phyloP scores from a whole-genome alignment of 257 asterid genomes.

The Verbascum thapsus region DNA sequence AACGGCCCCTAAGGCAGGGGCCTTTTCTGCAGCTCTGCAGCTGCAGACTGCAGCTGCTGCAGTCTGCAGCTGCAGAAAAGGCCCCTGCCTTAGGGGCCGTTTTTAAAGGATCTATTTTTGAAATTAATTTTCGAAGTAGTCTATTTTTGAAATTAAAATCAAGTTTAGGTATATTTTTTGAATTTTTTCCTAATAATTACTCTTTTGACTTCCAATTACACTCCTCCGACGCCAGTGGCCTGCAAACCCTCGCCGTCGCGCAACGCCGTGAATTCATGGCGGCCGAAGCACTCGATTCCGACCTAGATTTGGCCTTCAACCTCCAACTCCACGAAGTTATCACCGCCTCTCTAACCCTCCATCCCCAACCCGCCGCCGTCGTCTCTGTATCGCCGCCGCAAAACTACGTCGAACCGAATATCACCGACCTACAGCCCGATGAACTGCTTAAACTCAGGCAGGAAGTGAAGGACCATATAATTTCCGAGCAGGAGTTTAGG shows the following conservation, averaged over 20 bases:
- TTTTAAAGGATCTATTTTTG: too few relatives aligned
- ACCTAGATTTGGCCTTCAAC: conserved; percentile 69
- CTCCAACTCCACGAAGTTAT: conserved; percentile 75
- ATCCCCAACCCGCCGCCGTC: conserved; percentile 33
- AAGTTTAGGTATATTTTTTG: too few relatives aligned
- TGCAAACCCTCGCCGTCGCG: conserved; percentile 46
- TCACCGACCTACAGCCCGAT: conserved; percentile 38
- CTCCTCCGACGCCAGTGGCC: conserved; percentile 38
- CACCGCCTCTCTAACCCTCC: conserved; percentile 50
- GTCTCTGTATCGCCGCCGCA: too few relatives aligned
- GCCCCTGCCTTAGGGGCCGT: too few relatives aligned
- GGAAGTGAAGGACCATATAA: conserved; percentile 44
- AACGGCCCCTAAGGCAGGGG: too few relatives aligned
- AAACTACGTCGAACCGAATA: too few relatives aligned
- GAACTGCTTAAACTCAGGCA: conserved; percentile 53
- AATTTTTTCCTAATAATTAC: too few relatives aligned
- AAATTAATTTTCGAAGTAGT: too few relatives aligned
- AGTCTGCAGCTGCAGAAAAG: too few relatives aligned
- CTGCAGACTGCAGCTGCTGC: too few relatives aligned
- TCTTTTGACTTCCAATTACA: conserved; percentile 6
- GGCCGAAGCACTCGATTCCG: conserved; percentile 53
- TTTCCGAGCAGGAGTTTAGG: conserved; percentile 50
- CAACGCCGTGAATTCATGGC: conserved; percentile 58
- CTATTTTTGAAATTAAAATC: too few relatives aligned
- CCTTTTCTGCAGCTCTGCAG: too few relatives aligned